Base-by-base conservation (phyloP, 1,284 basidiomycete species). In the Termitomyces sp. region DNA sequence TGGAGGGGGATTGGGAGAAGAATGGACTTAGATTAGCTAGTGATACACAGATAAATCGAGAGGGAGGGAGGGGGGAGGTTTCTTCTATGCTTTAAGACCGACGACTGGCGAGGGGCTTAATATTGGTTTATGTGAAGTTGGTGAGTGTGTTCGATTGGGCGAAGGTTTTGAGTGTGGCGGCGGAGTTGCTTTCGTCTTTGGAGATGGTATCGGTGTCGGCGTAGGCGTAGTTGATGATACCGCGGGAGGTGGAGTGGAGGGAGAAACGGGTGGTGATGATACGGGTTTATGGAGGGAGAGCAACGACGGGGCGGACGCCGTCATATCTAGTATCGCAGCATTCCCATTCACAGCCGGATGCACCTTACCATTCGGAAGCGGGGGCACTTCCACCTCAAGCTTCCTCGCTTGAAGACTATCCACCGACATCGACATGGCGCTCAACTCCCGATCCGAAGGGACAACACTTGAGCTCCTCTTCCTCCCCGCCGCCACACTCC, bases 401-500 rank as follows among this genome's bases (percentile, higher is more conserved):
- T 49, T 55, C 16, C 50, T 49, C 16, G 59, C 54, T 24, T 49
- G 37, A n/a, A 46, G 28, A 31, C 49, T 49, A 33, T 49, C 46
- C 31, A 61, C 56, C 34, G 47, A 49, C 18, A 53, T 49, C 16
- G 60, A 65, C 52, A 57, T 54, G 5, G 52, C 49, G 14, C 19
- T 49, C 49, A 58, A 42, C 35, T 60, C 59, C 26, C 59, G 47
- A 44, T 58, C 57, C 33, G 60, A 60, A n/a, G 60, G 58, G 26
- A 56, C 47, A 28, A 52, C 54, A 52, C 60, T 67, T 54, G 57
- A 55, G 49, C 70, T 71, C 57, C 70, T 69, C 57, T 65, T 67
- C 57, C 75, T 67, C 53, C 72, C 72, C 21, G 80, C 72, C 9
- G 71, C 79, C 14, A 84, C 83, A 53, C 75, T 84, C 59, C 79